These are phyloP conservation scores for Colletotrichum graminicola DNA, from an alignment of 2,329 filamentous ascomycete genomes.

Conservation along the genomic window DNA sequence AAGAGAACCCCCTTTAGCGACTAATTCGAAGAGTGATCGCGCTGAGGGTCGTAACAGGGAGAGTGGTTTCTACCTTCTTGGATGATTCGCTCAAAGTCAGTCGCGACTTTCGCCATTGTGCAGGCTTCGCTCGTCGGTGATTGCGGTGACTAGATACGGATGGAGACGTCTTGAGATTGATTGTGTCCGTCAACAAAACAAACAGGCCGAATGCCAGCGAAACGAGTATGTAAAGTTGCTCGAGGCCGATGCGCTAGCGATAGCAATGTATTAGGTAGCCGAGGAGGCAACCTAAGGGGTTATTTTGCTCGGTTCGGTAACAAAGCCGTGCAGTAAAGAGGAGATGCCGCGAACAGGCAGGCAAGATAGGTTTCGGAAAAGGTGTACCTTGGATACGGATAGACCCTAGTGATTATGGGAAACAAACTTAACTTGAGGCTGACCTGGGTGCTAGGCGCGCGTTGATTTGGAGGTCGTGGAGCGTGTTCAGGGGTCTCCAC, in stretches of 20 bases:
- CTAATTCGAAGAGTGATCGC: neutral
- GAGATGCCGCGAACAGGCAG: neutral
- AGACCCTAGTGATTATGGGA: slow-evolving; percentile 23
- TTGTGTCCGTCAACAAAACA: neutral
- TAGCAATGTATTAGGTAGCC: neutral
- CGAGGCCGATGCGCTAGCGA: neutral
- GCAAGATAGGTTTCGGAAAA: slow-evolving; percentile 1
- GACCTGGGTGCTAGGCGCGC: slow-evolving; percentile 19
- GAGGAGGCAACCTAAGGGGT: neutral
- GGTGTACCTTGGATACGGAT: slow-evolving; percentile 5
- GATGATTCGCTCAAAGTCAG: slow-evolving; percentile 69
- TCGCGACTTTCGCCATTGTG: slow-evolving; percentile 59
- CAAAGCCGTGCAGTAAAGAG: neutral
- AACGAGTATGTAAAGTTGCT: neutral
- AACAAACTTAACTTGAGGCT: slow-evolving; percentile 32
- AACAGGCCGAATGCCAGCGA: neutral
- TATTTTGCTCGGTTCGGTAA: neutral
- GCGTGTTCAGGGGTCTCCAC: slow-evolving; percentile 26
- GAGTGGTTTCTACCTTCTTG: slow-evolving; percentile 58
- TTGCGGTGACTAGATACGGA: neutral
- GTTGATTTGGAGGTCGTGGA: slow-evolving; percentile 27
- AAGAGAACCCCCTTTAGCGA: slow-evolving; percentile 21
- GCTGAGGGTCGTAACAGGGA: neutral
- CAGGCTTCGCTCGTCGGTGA: neutral
- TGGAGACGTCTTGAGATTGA: neutral